phyloP scores from a whole-genome alignment of 2,329 filamentous ascomycete species.

The Tolypocladium inflatum region DNA sequence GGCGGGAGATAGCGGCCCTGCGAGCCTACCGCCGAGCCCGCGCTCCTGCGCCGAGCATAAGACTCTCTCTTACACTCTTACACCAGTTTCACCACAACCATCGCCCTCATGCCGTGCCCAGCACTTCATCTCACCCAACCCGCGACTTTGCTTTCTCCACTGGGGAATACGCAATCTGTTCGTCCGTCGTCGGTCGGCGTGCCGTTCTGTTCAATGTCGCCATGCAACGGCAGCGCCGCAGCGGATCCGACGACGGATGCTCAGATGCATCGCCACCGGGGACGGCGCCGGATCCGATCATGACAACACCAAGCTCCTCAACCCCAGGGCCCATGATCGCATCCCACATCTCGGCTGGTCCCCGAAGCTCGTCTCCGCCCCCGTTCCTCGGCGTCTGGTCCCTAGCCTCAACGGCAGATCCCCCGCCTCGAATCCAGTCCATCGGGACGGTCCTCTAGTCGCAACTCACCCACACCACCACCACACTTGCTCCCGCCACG shows the following conservation, averaged over 20 bases:
- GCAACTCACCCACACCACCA: not conserved
- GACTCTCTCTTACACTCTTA: not conserved
- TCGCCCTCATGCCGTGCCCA: not conserved
- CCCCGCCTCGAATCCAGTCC: not conserved
- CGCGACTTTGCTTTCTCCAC: not conserved
- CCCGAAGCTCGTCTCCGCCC: not conserved
- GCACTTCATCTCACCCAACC: not conserved
- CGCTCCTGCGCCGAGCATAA: not conserved
- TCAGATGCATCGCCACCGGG: not conserved
- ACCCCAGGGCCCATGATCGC: not conserved
- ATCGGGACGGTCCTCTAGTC: not conserved
- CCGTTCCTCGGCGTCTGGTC: not conserved
- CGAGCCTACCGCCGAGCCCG: constrained; percentile 4
- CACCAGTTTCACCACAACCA: not conserved
- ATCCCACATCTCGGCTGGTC: not conserved
- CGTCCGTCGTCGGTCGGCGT: not conserved
- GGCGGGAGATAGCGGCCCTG: constrained; percentile 1
- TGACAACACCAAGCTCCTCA: not conserved
- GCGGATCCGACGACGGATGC: not conserved
- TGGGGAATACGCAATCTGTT: not conserved
- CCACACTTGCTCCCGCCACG: not conserved
- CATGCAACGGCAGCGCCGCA: not conserved
- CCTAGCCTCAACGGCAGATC: not conserved
- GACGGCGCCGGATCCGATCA: not conserved
- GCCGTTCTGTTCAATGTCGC: not conserved